Evolutionary conservation across 139 green algal species (phyloP).

Genomic region (Chlamydomonas asymmetrica): DNA sequence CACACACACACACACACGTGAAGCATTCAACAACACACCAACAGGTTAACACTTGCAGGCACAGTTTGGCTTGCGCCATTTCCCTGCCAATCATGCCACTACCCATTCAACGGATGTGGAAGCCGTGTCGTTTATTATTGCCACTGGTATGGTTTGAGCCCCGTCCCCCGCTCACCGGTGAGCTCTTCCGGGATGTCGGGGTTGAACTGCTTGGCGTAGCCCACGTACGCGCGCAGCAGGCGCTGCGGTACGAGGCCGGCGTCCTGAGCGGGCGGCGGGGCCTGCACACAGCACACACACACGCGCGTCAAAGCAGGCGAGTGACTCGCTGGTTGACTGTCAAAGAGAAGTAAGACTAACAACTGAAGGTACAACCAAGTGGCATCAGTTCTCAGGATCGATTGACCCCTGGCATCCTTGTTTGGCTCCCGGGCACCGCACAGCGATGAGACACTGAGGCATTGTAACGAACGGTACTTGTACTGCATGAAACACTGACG

Average conservation of each 20-base stretch:
- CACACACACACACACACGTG: background rate
- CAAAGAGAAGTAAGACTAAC: no score
- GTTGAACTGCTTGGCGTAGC: conserved; percentile 67
- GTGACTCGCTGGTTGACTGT: no score
- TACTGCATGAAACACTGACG: no score
- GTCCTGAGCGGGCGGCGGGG: conserved; percentile 16
- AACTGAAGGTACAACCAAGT: no score
- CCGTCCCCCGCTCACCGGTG: conserved; percentile 48
- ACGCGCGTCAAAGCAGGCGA: background rate
- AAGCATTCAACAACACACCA: conserved; percentile 5
- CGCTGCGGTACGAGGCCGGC: conserved; percentile 55
- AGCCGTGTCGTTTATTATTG: background rate
- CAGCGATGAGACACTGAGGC: conserved; percentile 70
- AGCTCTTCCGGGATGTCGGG: conserved; percentile 82
- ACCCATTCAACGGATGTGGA: background rate
- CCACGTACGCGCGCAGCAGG: conserved; percentile 88
- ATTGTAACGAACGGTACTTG: no score
- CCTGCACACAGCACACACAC: background rate
- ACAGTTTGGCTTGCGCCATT: no score
- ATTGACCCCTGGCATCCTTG: background rate
- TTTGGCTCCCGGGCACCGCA: background rate
- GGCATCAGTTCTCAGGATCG: no score
- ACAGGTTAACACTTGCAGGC: no score
- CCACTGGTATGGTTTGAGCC: background rate
- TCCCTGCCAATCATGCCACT: no score